Evolutionary conservation across 2,329 filamentous ascomycete genomes (phyloP), one percentile per base, ranked within the genome.

Genomic region (Huntiella bhutanensis): DNA sequence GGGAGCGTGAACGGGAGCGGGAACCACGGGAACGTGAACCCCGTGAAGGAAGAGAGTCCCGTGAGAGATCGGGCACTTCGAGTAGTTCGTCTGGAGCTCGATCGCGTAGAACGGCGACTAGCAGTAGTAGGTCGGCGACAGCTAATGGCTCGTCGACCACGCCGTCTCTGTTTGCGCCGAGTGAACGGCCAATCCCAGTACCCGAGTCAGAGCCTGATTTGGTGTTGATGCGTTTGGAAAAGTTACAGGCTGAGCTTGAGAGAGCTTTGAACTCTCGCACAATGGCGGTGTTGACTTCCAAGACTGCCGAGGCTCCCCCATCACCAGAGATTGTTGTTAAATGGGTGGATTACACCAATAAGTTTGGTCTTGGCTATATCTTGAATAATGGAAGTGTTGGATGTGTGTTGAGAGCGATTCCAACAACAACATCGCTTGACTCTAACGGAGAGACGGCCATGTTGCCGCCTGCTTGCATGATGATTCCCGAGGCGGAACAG

Each of bases 331-430:
- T 80, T 39, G 75, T 80, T 10, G 73, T 80, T 8, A 85, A 87
- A 57, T 91, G 83, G 83, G 83, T 91, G 5, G 83, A 91, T 58
- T 91, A 91, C 59, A 85, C 82, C 49, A 84, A 86, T 60, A 86
- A 86, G 58, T 85, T 86, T 58, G 83, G 83, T 10, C 69, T 91
- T 12, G 83, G 83, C 33, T 91, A 88, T 56, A 84, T 88, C 49
- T 65, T 91, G 46, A 83, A 83, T 51, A 81, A 88, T 53, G 82
- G 83, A 28, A 85, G 77, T 51, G 77, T 87, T 15, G 83, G 82
- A 12, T 86, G 80, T 52, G 73, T 80, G 42, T 63, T 77, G 43
- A 65, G 69, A 17, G 71, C 70, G 49, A 70, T 76, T 45, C 41
- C 45, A 7, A 48, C 49, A 2, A 68, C 69, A 10, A 68, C 67